phyloP scores from a whole-genome alignment of 2,329 filamentous ascomycete genomes.

The Diaporthe humulicola region DNA sequence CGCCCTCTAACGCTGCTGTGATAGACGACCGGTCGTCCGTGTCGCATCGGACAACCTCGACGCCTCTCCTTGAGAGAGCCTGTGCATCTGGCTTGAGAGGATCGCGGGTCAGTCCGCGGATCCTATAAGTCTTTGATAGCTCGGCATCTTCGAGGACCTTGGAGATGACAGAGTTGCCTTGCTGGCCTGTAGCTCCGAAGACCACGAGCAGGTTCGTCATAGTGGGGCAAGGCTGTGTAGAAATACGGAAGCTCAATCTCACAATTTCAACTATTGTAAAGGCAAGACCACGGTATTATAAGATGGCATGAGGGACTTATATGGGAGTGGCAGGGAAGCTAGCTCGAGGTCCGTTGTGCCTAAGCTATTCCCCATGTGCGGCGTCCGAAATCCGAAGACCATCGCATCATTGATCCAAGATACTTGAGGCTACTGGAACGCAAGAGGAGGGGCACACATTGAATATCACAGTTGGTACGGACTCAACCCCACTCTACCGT shows the following conservation, averaged over 20 bases:
- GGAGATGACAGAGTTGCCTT: slow-evolving; percentile 25
- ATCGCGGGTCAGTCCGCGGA: slow-evolving; percentile 16
- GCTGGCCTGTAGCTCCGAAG: slow-evolving; percentile 32
- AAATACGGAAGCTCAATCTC: background rate
- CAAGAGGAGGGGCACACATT: too few species aligned
- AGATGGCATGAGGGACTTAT: background rate
- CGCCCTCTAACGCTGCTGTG: slow-evolving; percentile 44
- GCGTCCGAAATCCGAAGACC: background rate
- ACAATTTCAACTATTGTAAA: background rate
- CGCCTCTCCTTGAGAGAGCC: background rate
- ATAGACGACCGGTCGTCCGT: slow-evolving; percentile 5
- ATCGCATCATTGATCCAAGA: slow-evolving; percentile 7
- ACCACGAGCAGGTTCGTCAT: slow-evolving; percentile 7
- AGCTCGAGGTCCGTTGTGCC: background rate
- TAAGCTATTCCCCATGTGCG: background rate
- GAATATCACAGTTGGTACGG: background rate
- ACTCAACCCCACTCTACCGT: background rate
- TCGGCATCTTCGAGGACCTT: slow-evolving; percentile 20
- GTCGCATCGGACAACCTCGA: slow-evolving; percentile 15
- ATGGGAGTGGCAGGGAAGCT: background rate
- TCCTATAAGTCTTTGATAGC: background rate
- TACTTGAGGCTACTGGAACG: background rate
- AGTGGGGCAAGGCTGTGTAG: too few species aligned
- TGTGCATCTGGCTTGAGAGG: slow-evolving; percentile 2
- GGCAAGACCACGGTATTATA: rapidly evolving